Evolutionary conservation across 768 basidiomycete species (phyloP).

Genomic region (Scleroderma citrinum): DNA sequence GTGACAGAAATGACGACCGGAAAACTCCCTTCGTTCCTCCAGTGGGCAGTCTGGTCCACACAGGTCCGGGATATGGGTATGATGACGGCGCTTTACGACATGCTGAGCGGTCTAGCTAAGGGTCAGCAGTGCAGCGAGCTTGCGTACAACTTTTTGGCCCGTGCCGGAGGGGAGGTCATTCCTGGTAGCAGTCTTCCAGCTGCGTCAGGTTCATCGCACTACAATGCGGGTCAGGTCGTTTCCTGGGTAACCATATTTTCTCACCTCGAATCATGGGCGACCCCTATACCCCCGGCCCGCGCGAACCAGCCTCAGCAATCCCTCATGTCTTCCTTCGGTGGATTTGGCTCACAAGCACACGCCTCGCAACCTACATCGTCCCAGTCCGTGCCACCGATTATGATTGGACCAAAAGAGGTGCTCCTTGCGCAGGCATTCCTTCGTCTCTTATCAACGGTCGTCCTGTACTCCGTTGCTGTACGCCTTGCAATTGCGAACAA

Average conservation of each 20-base stretch:
- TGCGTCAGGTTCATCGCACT: constrained; percentile 36
- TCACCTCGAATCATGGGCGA: constrained; percentile 69
- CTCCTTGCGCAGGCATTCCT: constrained; percentile 77
- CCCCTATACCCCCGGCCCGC: constrained; percentile 44
- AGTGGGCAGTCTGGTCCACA: constrained; percentile 88
- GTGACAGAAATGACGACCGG: constrained; percentile 54
- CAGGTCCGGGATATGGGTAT: constrained; percentile 66
- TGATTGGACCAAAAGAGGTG: constrained; percentile 66
- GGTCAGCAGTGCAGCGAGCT: constrained; percentile 83
- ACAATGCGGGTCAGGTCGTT: constrained; percentile 47
- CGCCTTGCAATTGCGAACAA: constrained; percentile 73
- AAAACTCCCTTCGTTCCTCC: constrained; percentile 69
- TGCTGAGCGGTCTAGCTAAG: constrained; percentile 78
- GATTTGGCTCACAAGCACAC: constrained; percentile 23
- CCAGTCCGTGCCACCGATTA: constrained; percentile 37
- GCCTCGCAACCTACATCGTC: constrained; percentile 29
- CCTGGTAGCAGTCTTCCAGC: constrained; percentile 49
- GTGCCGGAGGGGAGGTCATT: constrained; percentile 66
- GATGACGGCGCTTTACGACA: constrained; percentile 80
- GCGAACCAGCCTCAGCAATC: constrained; percentile 39
- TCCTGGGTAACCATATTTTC: constrained; percentile 78
- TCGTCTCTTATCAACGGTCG: constrained; percentile 69
- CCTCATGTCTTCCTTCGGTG: constrained; percentile 25
- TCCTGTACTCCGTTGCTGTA: constrained; percentile 67
- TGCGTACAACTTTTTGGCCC: constrained; percentile 83